Base-by-base conservation (phyloP, 768 basidiomycete species). In the Macrolepiota fuliginosa region DNA sequence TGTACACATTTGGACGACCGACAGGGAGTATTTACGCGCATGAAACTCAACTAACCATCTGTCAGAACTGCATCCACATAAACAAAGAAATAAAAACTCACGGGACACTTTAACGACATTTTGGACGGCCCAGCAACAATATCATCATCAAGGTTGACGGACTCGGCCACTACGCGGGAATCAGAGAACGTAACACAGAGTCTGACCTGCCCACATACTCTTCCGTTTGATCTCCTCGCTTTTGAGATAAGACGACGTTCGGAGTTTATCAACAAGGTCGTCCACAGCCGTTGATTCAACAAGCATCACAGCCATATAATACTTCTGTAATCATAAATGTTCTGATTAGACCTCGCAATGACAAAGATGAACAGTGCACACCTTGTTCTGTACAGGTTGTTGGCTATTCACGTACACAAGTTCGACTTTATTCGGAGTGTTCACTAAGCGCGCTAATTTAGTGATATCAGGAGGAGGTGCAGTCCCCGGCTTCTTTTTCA, bases 401-500 rank as follows among this genome's bases (percentile, higher is more conserved):
- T 91, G 89, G 65, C 91, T 94, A 67, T 95, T 95, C 42, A 95
- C 90, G 71, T 94, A 95, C 2, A 94, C 85, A 84, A 95, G 91
- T 66, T 95, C 93, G 15, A 95, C 77, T 40, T 86, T 83, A 70
- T 93, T 94, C 37, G 76, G 74, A 47, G 77, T 70, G 9, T 73
- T 74, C 52, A 68, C 76, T 12, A 75, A 64, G 56, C 79, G 75
- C 6, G 79, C 72, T 62, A 77, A 76, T 65, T 78, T 76, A 40
- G 76, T 75, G 36, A 84, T 66, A 70, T 94, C 89, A 1, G 93
- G 88, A 5, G 94, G 94, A n/a, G 94, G 93, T 1, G 94, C 92
- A 46, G 92, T 96, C 2, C 94, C 94, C 29, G 93, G 90, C 67
- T 92, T 95, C 80, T 97, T 97, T 82, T 97, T 97, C 71, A 96